Base-by-base conservation (phyloP, 1,284 basidiomycete genomes). In the Phlebopus sp. region DNA sequence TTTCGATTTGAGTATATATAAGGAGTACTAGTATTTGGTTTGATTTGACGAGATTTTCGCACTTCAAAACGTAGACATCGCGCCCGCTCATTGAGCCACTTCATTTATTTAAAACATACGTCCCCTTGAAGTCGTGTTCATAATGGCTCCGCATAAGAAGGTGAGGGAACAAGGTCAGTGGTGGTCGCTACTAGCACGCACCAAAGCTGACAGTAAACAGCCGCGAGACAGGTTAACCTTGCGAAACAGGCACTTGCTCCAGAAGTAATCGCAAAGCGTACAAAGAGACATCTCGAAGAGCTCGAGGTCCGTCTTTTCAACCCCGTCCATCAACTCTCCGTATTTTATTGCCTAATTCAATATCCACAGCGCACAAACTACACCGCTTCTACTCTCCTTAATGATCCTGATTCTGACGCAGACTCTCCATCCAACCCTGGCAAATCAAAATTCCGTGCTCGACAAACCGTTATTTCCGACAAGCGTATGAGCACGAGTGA, bases 271-370 rank as follows among this genome's bases (percentile, higher is more conserved):
- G 79, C 82, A 9, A 89, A 86, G 61, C 79, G 90, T 50, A 86
- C 79, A 15, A 84, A 79, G 66, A 71, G 82, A 40, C 87, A 86
- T 63, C 76, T 92, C 14, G 86, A 88, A 53, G 90, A 92, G 61
- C 82, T 92, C 40, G 89, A 92, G 74, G 88, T 88, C 17, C 0
- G 55, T 44, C 25, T 17, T 14, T 27, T 18, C 6, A n/a, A 34
- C 8, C 15, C 10, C 29, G n/a, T 17, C 14, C 18, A 15, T 2
- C 18, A 39, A 52, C 49, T 4, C 21, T 23, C 21, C 21, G 9
- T 5, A 2, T 5, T 5, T 29, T 8, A 29, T 29, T 9, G 8
- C 27, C 27, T 9, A 29, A 56, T 51, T 49, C 25, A 46, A 41
- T 43, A 54, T 34, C 29, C 52, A 18, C 58, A 90, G 88, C 77